Base-by-base conservation (phyloP, 2,329 filamentous ascomycete species). In the Pestalotiopsis fici region DNA sequence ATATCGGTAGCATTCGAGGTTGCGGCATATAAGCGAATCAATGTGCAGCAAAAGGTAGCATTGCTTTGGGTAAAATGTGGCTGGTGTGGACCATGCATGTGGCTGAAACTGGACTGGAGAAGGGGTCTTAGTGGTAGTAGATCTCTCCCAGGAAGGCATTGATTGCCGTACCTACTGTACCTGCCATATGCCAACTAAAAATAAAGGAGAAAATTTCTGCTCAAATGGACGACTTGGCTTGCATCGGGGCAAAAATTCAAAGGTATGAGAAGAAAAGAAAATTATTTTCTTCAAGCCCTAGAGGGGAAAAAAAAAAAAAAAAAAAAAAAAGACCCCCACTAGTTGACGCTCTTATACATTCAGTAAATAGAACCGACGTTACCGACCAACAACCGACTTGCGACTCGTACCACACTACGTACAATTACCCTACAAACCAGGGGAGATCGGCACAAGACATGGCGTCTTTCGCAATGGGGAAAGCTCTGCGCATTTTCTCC, bases 361-460 rank as follows among this genome's bases (percentile, higher is more conserved):
- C n/a, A n/a, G n/a, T n/a, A n/a, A n/a, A n/a, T n/a, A n/a, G n/a
- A n/a, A n/a, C 31, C 31, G 31, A 35, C 31, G 31, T 7, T 11
- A 7, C 6, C 31, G 31, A 35, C 31, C 11, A 35, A 35, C 31
- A 35, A 35, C 31, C 11, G 7, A 35, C 31, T 35, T 35, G 31
- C 31, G 31, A 35, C 31, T 35, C 31, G 31, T 35, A 35, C 31
- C 31, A 6, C 11, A 35, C 31, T 35, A 35, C 31, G 31, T 57
- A 31, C 55, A 23, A 57, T 31, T 27, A 31, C 23, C 12, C 55
- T 27, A 31, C 25, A 23, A 31, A 23, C 12, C 23, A 57, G 55
- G 27, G 57, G 27, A 60, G 57, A 60, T 60, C 28, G 57, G 57
- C 57, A 60, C 28, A 50, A 43, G n/a, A 37, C 18, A 60, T 60